Conservation (phyloP, 192 early-diverging fungal genomes). For the Lobosporangium transversale region DNA sequence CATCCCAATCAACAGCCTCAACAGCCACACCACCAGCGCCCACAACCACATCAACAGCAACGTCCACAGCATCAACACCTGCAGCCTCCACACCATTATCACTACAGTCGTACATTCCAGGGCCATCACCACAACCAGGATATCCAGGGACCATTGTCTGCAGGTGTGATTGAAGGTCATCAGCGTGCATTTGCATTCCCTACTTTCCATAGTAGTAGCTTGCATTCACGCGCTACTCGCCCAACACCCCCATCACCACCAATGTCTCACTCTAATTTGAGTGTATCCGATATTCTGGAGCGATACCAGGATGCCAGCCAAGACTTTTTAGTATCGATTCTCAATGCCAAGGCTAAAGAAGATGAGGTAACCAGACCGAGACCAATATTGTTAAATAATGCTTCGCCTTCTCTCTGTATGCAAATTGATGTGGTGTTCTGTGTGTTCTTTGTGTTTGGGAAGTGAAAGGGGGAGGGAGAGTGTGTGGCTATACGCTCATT, state of each 20-base stretch:
- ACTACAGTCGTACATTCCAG: too few relatives aligned
- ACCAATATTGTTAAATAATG: neutral
- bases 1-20: neutral
- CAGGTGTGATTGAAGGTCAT: slow-evolving; percentile 42
- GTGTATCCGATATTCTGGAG: slow-evolving; percentile 44
- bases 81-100: neutral
- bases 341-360: slow-evolving; percentile 52
- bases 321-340: slow-evolving; percentile 41
- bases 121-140: slow-evolving; percentile 24
- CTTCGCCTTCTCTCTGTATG: too few relatives aligned
- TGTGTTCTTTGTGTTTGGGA: neutral
- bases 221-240: neutral
- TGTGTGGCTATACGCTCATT: too few relatives aligned
- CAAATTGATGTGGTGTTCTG: neutral
- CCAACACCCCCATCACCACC: neutral
- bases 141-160: slow-evolving; percentile 42
- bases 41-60: neutral
- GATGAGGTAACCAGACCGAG: slow-evolving; percentile 36
- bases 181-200: slow-evolving; percentile 45
- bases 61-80: slow-evolving; percentile 1
- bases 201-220: slow-evolving; percentile 30
- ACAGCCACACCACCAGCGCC: slow-evolving; percentile 3
- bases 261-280: slow-evolving; percentile 12
- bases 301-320: slow-evolving; percentile 35
- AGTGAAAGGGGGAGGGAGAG: too few relatives aligned